phyloP scores from a whole-genome alignment of 192 early-diverging fungal species.

The Diversispora eburnea region DNA sequence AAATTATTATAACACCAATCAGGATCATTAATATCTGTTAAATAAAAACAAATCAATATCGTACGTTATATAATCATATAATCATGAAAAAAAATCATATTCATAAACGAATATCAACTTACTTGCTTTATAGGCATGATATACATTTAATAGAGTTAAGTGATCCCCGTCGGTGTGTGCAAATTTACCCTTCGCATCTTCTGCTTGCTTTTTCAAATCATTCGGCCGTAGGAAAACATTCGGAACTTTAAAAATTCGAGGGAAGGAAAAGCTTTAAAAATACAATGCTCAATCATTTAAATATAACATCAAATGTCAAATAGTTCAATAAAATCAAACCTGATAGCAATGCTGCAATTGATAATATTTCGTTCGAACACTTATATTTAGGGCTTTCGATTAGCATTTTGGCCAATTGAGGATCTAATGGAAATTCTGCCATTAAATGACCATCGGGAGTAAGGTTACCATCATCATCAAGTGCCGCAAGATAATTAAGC shows the following conservation, averaged over 20 bases:
- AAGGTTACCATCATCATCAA: conserved; percentile 94
- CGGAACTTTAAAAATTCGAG: conserved; percentile 54
- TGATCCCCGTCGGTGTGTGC: conserved; percentile 95
- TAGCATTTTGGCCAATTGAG: conserved; percentile 91
- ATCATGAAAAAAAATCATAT: background rate
- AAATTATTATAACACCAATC: conserved; percentile 96
- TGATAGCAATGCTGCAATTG: conserved; percentile 90
- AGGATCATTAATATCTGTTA: conserved; percentile 52
- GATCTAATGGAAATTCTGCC: conserved; percentile 97
- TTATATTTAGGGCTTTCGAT: conserved; percentile 78
- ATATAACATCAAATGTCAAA: background rate
- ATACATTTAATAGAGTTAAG: conserved; percentile 95
- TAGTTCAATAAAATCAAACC: conserved; percentile 28
- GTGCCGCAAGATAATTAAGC: conserved; percentile 88
- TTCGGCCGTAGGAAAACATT: conserved; percentile 89
- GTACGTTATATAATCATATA: background rate
- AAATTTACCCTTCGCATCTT: conserved; percentile 90
- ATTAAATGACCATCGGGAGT: conserved; percentile 80
- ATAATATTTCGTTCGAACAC: conserved; percentile 92
- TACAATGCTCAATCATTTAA: no score
- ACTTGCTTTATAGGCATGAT: conserved; percentile 81
- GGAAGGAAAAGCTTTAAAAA: no score
- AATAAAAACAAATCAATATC: background rate
- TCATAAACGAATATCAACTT: conserved; percentile 31
- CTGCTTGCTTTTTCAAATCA: conserved; percentile 82